Evolutionary conservation across 106 monocot genomes (phyloP), one percentile per base, ranked within the genome.

Genomic region (Phalaenopsis aphrodite): DNA sequence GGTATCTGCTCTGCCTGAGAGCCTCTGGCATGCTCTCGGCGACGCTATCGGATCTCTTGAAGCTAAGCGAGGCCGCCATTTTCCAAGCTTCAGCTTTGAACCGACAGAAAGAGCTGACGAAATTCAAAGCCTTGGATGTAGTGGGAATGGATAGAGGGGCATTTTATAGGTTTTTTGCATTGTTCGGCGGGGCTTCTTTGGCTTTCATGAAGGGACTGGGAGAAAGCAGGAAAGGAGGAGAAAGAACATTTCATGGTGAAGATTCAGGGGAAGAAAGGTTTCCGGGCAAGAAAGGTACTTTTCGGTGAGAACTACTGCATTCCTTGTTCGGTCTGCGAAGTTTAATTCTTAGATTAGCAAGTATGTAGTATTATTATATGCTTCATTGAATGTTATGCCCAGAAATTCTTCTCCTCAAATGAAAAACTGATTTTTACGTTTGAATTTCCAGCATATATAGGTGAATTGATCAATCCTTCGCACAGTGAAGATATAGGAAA

Each of bases 11-110:
- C 78, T 94, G 91, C 75, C 83, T 82, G 79, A 98, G 77, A 3
- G 92, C 98, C 38, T 98, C 94, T 0, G 98, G 98, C 98, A 98
- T 90, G 83, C 80, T 67, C 16, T 98, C 98, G 1, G 92, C 92
- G 68, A 98, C 89, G 89, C 86, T 94, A 49, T 94, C 94, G 1
- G 92, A 83, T 80, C 98, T 83, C 85, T 87, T 93, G 83, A 98
- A 91, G 84, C 88, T 92, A 17, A 78, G 17, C 0, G 77, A 72
- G 36, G 82, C 77, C 79, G 80, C 77, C 84, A 85, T 88, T 47
- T 47, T 36, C 5, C 41, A 72, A 21, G 71, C 16, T n/a, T 42
- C 36, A 11, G 9, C 21, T 48, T 17, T 42, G 67, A 56, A 18
- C 30, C 42, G 19, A 4, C 18, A 75, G 42, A 23, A 74, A n/a